A percentile compares a stretch with the other conserved stretches of the same genome.
Conservation (phyloP, 768 basidiomycete genomes). For the Mycena maculata region DNA sequence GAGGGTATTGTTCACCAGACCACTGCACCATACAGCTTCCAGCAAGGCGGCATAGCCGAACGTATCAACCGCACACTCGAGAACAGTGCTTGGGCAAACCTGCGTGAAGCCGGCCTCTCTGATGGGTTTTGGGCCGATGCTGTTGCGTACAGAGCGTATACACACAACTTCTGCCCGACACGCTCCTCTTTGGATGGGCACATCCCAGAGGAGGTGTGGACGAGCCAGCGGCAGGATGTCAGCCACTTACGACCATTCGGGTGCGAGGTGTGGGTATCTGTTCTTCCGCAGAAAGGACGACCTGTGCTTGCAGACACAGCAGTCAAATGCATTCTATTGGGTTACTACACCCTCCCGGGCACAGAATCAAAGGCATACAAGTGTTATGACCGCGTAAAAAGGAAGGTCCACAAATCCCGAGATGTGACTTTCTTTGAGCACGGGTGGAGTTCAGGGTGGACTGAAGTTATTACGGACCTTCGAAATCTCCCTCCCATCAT, state of each 20-base stretch:
- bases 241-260: conserved; percentile 6
- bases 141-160: neutral
- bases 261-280: neutral
- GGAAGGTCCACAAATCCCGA: neutral
- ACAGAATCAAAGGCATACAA: conserved; percentile 4
- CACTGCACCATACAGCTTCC: neutral
- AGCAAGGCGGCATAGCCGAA: neutral
- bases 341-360: neutral
- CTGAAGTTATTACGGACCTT: conserved; percentile 7
- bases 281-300: neutral
- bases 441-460: neutral
- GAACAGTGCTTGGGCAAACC: neutral
- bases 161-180: conserved; percentile 8
- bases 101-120: neutral
- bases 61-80: conserved; percentile 4
- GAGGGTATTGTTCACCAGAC: conserved; percentile 8
- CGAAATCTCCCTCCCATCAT: conserved; percentile 8
- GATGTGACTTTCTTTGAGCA: conserved; percentile 10
- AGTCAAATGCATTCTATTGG: neutral
- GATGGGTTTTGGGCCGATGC: conserved; percentile 8
- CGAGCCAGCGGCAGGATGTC: neutral
- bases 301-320: neutral
- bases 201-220: conserved; percentile 8
- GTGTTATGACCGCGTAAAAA: neutral
- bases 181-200: conserved; percentile 4